Percentiles rank a stretch among this genome's conserved stretches.
Conservation (phyloP, 2,329 filamentous ascomycete species). For the Aspergillus novofumigatus region DNA sequence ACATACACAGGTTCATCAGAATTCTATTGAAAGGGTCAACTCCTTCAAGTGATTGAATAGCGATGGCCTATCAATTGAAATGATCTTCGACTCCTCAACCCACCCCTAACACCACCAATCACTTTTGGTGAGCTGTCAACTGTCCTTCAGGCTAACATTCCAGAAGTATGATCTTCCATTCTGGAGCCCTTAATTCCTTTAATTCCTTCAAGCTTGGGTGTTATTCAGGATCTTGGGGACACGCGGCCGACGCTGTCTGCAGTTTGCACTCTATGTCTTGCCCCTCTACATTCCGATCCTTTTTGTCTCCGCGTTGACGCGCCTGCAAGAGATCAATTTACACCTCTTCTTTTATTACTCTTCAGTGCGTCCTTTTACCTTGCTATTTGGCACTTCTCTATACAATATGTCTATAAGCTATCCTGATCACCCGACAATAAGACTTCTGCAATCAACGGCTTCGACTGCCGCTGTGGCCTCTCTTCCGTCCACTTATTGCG, state of each 20-base stretch:
- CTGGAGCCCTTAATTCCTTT: background rate
- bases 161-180: background rate
- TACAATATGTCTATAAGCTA: conserved; percentile 2
- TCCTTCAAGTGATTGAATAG: background rate
- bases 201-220: background rate
- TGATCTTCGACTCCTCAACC: background rate
- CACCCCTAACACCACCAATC: background rate
- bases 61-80: background rate
- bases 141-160: background rate
- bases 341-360: conserved; percentile 1
- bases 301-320: conserved; percentile 17
- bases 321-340: conserved; percentile 6
- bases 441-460: background rate
- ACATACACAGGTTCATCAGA: background rate
- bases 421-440: background rate
- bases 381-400: background rate
- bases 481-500: background rate
- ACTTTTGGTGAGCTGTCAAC: background rate
- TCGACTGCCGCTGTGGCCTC: background rate
- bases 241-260: background rate
- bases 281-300: conserved; percentile 17
- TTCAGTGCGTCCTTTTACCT: conserved; percentile 5
- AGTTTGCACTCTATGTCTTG: conserved; percentile 6
- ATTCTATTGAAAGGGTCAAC: background rate
- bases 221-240: background rate